phyloP scores from a whole-genome alignment of 164 flowering plant genomes.

The Piper longum region DNA sequence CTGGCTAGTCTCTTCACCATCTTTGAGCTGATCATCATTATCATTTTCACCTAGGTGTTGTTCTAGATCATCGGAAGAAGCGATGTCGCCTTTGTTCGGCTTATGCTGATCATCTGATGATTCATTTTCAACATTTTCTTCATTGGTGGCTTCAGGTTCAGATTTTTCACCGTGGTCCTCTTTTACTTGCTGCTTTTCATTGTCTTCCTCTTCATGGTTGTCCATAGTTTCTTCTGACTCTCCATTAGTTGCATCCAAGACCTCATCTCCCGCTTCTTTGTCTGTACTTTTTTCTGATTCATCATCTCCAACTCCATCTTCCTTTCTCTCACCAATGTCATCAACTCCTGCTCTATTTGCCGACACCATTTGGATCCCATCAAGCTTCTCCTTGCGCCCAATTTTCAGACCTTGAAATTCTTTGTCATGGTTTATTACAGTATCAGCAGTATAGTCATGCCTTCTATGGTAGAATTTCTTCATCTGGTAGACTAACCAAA shows the following conservation, averaged over 20 bases:
- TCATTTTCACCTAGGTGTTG: not conserved
- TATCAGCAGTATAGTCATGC: conserved; percentile 24
- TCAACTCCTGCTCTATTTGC: not conserved
- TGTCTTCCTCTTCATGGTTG: conserved; percentile 1
- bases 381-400: conserved; percentile 14
- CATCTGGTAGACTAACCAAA: conserved; percentile 77
- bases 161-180: not conserved
- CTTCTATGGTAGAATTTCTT: conserved; percentile 55
- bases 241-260: conserved; percentile 1
- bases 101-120: not conserved
- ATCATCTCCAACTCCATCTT: conserved; percentile 9
- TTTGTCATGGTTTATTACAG: not conserved
- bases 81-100: not conserved
- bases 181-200: conserved; percentile 2
- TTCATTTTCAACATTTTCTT: not conserved
- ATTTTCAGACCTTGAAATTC: not conserved
- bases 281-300: conserved; percentile 2
- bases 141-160: not conserved
- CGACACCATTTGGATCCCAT: conserved; percentile 1
- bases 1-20: not conserved
- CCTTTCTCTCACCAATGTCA: not conserved
- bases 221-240: not conserved
- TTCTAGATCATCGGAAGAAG: not conserved
- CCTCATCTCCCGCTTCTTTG: conserved; percentile 2
- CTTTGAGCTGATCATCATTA: not conserved